Base-by-base conservation (phyloP, 805 yeast genomes). In the Komagataella phaffii region DNA sequence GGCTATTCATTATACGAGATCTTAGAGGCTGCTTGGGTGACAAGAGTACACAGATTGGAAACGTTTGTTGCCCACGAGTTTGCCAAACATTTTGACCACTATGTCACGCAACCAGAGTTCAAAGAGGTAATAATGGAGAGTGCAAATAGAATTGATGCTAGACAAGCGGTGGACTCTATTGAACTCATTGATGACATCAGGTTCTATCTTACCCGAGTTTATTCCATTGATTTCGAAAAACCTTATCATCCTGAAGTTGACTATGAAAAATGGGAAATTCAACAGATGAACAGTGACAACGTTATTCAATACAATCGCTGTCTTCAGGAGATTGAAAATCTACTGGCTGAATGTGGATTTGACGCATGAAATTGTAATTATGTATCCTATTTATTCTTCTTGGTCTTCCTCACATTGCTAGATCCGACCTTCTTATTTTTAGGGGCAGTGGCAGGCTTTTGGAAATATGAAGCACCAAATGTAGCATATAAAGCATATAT, bases 151-250 rank as follows among this genome's bases (percentile, higher is more conserved):
- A 84, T 86, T 49, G 59, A 73, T 18, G 64, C 62, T 14, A 73
- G 93, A 60, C 81, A 86, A 57, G 87, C 80, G 54, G 82, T 85
- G 0, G 95, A 86, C 65, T 83, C 91, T 1, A 83, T 86, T 59
- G 95, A 86, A 58, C 67, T 86, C 57, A 70, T 86, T 24, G 95
- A 85, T 64, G 95, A 85, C 65, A 81, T 86, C 8, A 69, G 89
- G 55, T 86, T 74, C 62, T 83, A 80, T 56, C 63, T 86, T 48
- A 59, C 68, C 10, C 70, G 73, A 58, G 65, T 62, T 49, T 69
- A 64, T 53, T 62, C 61, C 10, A 59, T 69, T 21, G 62, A 64
- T 50, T 50, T 45, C 7, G 61, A 58, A 56, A 54, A 66, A 19
- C 44, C 50, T 17, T 48, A 30, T 17, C 18, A 12, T n/a, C 50